Conservation (phyloP, 352 stramenopile species). For the Phytophthora brassicae region DNA sequence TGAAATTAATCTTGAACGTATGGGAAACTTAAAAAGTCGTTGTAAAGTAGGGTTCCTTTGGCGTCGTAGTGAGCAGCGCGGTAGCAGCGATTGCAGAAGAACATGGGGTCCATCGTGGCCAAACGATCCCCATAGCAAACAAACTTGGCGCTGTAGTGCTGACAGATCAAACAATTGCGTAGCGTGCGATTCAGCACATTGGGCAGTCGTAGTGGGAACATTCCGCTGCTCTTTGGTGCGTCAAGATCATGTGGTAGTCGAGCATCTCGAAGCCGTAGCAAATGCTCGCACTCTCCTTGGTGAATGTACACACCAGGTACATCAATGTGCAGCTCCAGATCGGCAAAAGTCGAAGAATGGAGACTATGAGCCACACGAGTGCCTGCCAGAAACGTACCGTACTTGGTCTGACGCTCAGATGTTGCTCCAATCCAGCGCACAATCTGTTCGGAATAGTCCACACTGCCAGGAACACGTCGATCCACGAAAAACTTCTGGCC, state of each 20-base stretch:
- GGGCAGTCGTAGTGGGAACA: slow-evolving; percentile 68
- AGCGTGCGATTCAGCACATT: slow-evolving; percentile 48
- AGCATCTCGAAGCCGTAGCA: slow-evolving; percentile 65
- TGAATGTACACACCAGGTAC: slow-evolving; percentile 69
- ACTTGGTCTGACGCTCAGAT: slow-evolving; percentile 35
- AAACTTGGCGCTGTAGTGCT: slow-evolving; percentile 77
- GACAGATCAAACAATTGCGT: slow-evolving; percentile 74
- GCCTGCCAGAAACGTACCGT: slow-evolving; percentile 11
- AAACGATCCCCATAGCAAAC: slow-evolving; percentile 79
- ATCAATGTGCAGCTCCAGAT: slow-evolving; percentile 59
- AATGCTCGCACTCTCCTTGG: slow-evolving; percentile 77
- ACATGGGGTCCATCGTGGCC: slow-evolving; percentile 68
- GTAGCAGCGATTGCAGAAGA: slow-evolving; percentile 79
- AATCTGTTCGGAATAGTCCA: slow-evolving; percentile 65
- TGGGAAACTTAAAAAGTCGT: slow-evolving; percentile 72
- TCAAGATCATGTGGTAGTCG: slow-evolving; percentile 61
- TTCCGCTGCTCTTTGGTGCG: slow-evolving; percentile 21
- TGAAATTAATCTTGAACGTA: slow-evolving; percentile 63
- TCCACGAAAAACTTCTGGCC: slow-evolving; percentile 63
- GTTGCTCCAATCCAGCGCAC: slow-evolving; percentile 53
- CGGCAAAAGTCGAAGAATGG: slow-evolving; percentile 49
- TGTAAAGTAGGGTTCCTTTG: slow-evolving; percentile 56
- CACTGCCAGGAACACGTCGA: slow-evolving; percentile 28
- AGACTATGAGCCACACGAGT: slow-evolving; percentile 23
- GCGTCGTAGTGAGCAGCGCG: slow-evolving; percentile 60